Percentiles rank a stretch among this genome's conserved stretches.
Evolutionary conservation across 345 rosid species (phyloP).

Genomic region (Populus ilicifolia): DNA sequence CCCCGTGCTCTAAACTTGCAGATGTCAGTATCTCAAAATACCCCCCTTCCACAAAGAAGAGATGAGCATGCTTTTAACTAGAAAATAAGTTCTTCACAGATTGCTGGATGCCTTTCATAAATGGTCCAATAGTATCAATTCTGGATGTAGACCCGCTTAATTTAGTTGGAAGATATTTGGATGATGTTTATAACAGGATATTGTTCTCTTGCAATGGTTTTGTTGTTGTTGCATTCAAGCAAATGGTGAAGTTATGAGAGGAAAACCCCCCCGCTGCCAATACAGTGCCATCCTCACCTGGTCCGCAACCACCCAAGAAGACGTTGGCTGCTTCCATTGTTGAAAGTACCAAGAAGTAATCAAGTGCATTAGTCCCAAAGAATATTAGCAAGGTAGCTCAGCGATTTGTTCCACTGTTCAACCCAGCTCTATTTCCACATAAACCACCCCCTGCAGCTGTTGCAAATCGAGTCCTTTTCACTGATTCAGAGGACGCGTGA

Average conservation of each 20-base stretch:
- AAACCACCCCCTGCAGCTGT: slow-evolving; percentile 78
- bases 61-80: slow-evolving; percentile 8
- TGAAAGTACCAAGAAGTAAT: slow-evolving; percentile 74
- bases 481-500: slow-evolving; percentile 95
- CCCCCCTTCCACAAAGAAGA: slow-evolving; percentile 15
- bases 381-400: slow-evolving; percentile 70
- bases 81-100: slow-evolving; percentile 26
- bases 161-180: slow-evolving; percentile 54
- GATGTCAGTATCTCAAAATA: slow-evolving; percentile 23
- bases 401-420: slow-evolving; percentile 60
- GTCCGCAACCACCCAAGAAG: slow-evolving; percentile 59
- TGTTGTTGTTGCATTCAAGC: slow-evolving; percentile 13
- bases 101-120: slow-evolving; percentile 37
- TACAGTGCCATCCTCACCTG: slow-evolving; percentile 19
- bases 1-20: slow-evolving; percentile 18
- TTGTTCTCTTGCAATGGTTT: neutral
- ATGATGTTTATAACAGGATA: slow-evolving; percentile 65
- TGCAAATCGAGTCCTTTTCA: slow-evolving; percentile 78
- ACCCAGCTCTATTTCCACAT: slow-evolving; percentile 71
- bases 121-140: slow-evolving; percentile 43
- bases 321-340: slow-evolving; percentile 80
- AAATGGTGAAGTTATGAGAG: no score
- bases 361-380: slow-evolving; percentile 79
- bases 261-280: no score
- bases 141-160: slow-evolving; percentile 59